These are phyloP conservation scores for Talinum fruticosum DNA, from an alignment of 148 eudicot species.

Conservation along the genomic window DNA sequence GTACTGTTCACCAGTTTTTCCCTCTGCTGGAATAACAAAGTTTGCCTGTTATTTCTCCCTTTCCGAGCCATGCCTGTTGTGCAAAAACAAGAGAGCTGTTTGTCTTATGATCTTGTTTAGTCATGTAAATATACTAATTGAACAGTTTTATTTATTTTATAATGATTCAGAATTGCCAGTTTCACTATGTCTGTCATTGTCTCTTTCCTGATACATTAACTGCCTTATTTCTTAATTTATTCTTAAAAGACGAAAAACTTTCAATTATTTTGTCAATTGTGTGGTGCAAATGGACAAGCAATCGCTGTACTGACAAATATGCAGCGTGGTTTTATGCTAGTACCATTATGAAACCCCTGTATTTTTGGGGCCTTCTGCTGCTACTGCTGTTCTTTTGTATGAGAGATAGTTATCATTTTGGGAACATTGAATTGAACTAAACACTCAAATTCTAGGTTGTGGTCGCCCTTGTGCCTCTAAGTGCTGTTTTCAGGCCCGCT, in stretches of 20 bases:
- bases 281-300: background rate
- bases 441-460: too few species aligned
- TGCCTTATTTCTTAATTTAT: background rate
- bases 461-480: too few species aligned
- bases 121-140: conserved; percentile 30
- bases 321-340: background rate
- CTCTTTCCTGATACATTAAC: background rate
- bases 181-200: background rate
- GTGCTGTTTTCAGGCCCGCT: too few species aligned
- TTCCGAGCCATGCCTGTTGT: conserved; percentile 6
- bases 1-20: conserved; percentile 24
- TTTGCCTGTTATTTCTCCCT: conserved; percentile 18
- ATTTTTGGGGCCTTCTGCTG: background rate
- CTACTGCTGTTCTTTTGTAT: background rate
- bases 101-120: conserved; percentile 14
- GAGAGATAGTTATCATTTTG: background rate
- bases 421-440: background rate
- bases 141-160: conserved; percentile 3
- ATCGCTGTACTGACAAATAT: background rate
- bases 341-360: background rate
- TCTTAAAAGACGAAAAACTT: background rate
- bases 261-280: background rate
- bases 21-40: conserved; percentile 21
- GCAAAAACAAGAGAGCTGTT: conserved; percentile 13
- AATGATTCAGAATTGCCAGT: conserved; percentile 1